Conservation (phyloP, 352 stramenopile genomes). For the Phytophthora colocasiae region DNA sequence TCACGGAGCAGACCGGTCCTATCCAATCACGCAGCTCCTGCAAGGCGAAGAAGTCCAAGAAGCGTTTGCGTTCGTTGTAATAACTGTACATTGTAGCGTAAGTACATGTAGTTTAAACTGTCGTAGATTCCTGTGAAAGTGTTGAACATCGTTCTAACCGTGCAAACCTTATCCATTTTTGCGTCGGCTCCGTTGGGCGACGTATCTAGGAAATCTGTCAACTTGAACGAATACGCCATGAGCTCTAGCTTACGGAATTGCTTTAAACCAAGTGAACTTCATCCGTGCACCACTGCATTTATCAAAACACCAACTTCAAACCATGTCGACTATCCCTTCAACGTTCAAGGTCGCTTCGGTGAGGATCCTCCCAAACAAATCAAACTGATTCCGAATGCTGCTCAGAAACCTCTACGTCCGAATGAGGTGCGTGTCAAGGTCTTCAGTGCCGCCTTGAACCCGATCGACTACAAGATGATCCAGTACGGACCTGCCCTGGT, state of each 20-base stretch:
- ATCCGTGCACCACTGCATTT: no score
- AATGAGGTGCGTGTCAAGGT: constrained; percentile 31
- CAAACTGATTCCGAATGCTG: constrained; percentile 25
- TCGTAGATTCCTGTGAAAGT: constrained; percentile 6
- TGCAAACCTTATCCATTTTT: background rate
- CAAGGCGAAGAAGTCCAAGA: constrained; percentile 36
- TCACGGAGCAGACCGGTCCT: constrained; percentile 1
- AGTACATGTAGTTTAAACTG: constrained; percentile 12
- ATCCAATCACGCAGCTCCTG: constrained; percentile 17
- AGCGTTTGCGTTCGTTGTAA: constrained; percentile 26
- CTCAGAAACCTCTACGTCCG: constrained; percentile 11
- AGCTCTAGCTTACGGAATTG: background rate
- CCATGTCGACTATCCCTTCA: constrained; percentile 11
- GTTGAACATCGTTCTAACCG: no score
- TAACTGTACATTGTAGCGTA: constrained; percentile 6
- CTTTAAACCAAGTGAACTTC: background rate
- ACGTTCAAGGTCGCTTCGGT: constrained; percentile 35
- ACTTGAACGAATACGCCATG: constrained; percentile 4
- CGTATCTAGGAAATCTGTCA: background rate
- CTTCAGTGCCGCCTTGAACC: constrained; percentile 39
- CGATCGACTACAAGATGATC: constrained; percentile 30
- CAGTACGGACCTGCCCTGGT: background rate
- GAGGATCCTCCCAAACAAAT: constrained; percentile 28
- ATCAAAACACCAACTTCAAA: background rate
- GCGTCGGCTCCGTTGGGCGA: background rate